A percentile compares a stretch with the other conserved stretches of the same genome.
Conservation (phyloP, 495 filamentous ascomycete species). For the Talaromyces ruber region DNA sequence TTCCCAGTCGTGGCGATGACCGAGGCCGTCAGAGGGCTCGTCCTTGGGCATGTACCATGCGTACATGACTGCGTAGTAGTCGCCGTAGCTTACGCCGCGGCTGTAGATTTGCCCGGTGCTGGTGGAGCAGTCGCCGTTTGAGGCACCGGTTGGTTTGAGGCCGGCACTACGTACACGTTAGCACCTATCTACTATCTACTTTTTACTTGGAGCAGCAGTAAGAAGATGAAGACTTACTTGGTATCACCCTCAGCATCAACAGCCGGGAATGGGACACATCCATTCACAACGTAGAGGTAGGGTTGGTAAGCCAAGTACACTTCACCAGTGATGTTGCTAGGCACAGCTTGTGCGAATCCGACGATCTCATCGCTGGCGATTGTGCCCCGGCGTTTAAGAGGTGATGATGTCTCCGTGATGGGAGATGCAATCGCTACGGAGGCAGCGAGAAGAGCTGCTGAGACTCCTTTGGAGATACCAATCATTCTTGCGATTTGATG, state of each 20-base stretch:
- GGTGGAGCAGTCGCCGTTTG: slow-evolving; percentile 30
- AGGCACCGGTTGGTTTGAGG: slow-evolving; percentile 24
- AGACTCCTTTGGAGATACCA: not conserved
- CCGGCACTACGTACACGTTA: slow-evolving; percentile 23
- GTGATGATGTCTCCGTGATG: not conserved
- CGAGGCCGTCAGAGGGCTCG: slow-evolving; percentile 28
- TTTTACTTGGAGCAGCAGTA: not conserved
- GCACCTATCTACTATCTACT: not conserved
- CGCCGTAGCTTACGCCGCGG: slow-evolving; percentile 21
- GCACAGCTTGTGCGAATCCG: slow-evolving; percentile 39
- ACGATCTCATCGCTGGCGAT: slow-evolving; percentile 36
- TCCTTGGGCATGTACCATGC: slow-evolving; percentile 47
- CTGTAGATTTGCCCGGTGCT: slow-evolving; percentile 45
- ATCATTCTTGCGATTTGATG: not conserved
- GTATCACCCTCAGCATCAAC: slow-evolving; percentile 41
- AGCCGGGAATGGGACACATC: slow-evolving; percentile 48
- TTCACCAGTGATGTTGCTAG: slow-evolving; percentile 27
- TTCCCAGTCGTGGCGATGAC: slow-evolving; percentile 46
- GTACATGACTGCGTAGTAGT: slow-evolving; percentile 43
- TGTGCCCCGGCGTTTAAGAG: slow-evolving; percentile 19
- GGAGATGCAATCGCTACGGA: slow-evolving; percentile 11
- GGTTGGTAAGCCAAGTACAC: slow-evolving; percentile 43
- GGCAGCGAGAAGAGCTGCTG: slow-evolving; percentile 8
- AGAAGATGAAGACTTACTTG: slow-evolving; percentile 22
- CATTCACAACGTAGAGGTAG: slow-evolving; percentile 38